Conservation (phyloP, 306 rosid species). For the Myrica gale region DNA sequence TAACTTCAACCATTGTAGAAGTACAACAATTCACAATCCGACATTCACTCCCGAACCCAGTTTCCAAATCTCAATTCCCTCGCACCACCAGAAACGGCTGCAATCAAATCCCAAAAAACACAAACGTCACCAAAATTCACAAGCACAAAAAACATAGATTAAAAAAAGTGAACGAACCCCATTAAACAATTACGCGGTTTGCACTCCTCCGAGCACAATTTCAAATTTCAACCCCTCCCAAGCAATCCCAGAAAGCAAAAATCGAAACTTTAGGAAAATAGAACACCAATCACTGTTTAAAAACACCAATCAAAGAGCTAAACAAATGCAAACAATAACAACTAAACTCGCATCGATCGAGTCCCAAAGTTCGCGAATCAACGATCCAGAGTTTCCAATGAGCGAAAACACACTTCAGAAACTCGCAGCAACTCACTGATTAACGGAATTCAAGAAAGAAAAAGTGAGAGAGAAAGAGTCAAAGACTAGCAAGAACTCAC, state of each 20-base stretch:
- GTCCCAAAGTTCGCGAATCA: conserved; percentile 41
- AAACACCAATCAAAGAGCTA: conserved; percentile 7
- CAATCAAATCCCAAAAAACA: conserved; percentile 33
- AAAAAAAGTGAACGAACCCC: conserved; percentile 23
- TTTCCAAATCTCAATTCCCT: conserved; percentile 26
- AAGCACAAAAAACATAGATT: conserved; percentile 15
- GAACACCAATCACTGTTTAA: neutral
- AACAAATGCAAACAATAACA: conserved; percentile 19
- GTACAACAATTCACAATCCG: conserved; percentile 28
- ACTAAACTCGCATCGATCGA: conserved; percentile 48
- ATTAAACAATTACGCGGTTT: conserved; percentile 13
- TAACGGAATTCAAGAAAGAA: neutral
- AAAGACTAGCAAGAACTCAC: conserved; percentile 37
- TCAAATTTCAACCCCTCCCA: conserved; percentile 16
- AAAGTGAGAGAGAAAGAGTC: conserved; percentile 12
- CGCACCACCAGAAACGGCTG: conserved; percentile 31
- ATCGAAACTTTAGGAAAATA: conserved; percentile 27
- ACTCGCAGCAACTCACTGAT: conserved; percentile 4
- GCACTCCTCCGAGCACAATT: conserved; percentile 32
- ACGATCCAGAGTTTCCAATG: conserved; percentile 40
- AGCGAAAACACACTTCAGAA: conserved; percentile 16
- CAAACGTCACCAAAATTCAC: conserved; percentile 31
- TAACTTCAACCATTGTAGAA: conserved; percentile 42
- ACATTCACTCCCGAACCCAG: conserved; percentile 21
- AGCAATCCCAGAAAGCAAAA: conserved; percentile 11